Percentiles rank a stretch among this genome's conserved stretches.
These are phyloP conservation scores for Leptographium galeiforme DNA, from an alignment of 2,329 filamentous ascomycete species.

Conservation along the genomic window DNA sequence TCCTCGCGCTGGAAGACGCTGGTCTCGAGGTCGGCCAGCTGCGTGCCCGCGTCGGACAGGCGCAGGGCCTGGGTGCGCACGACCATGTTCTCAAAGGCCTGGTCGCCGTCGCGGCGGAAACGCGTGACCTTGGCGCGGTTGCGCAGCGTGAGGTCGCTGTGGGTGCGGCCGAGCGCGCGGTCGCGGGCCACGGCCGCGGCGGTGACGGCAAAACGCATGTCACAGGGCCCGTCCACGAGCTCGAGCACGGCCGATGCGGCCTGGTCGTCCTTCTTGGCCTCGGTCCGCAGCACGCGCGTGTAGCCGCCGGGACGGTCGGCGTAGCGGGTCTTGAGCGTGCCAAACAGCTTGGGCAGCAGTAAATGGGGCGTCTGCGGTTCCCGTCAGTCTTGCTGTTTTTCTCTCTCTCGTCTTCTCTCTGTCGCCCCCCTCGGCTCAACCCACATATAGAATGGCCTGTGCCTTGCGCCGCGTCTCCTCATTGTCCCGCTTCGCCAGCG, in stretches of 20 bases:
- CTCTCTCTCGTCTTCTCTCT: background rate
- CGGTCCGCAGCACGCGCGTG: slow-evolving; percentile 84
- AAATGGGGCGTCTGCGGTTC: slow-evolving; percentile 47
- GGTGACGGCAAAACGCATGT: slow-evolving; percentile 90
- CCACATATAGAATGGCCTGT: slow-evolving; percentile 73
- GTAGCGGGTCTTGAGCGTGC: slow-evolving; percentile 69
- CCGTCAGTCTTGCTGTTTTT: background rate
- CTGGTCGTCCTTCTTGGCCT: slow-evolving; percentile 72
- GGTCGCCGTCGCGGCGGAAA: slow-evolving; percentile 54
- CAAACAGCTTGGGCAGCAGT: slow-evolving; percentile 78
- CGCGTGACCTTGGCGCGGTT: slow-evolving; percentile 77
- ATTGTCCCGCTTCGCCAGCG: slow-evolving; percentile 84
- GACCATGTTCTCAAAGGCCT: slow-evolving; percentile 55
- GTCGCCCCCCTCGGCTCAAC: background rate
- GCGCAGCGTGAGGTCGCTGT: slow-evolving; percentile 58
- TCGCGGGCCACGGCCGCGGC: slow-evolving; percentile 67
- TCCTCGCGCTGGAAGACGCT: slow-evolving; percentile 1
- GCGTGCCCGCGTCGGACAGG: slow-evolving; percentile 14
- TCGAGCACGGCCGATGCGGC: slow-evolving; percentile 83
- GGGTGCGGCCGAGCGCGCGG: slow-evolving; percentile 36
- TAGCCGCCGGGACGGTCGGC: slow-evolving; percentile 72
- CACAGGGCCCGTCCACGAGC: slow-evolving; percentile 84
- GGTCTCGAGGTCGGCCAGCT: slow-evolving; percentile 11
- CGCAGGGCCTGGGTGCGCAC: slow-evolving; percentile 22
- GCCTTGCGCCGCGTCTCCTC: slow-evolving; percentile 64